phyloP scores from a whole-genome alignment of 2,329 filamentous ascomycete genomes.

The Colletotrichum simmondsii region DNA sequence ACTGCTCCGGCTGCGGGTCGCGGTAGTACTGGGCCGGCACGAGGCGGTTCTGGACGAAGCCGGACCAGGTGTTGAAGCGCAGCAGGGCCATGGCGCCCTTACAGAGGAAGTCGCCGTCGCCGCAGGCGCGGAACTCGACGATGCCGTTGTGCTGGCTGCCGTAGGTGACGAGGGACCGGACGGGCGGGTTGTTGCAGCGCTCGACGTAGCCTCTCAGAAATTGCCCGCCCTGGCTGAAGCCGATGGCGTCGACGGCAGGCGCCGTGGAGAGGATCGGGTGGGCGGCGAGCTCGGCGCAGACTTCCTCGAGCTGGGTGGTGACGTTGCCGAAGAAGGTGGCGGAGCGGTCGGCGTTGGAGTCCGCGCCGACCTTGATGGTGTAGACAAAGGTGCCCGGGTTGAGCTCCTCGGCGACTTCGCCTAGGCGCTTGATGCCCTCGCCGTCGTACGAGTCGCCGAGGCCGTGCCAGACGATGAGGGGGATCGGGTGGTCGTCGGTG shows the following conservation, averaged over 20 bases:
- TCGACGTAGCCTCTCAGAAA: constrained; percentile 94
- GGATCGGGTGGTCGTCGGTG: constrained; percentile 76
- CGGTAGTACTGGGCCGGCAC: constrained; percentile 97
- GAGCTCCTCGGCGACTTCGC: constrained; percentile 74
- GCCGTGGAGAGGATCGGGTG: constrained; percentile 85
- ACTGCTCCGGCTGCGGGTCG: constrained; percentile 67
- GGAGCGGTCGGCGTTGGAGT: constrained; percentile 76
- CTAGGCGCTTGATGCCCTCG: constrained; percentile 79
- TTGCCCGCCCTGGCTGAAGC: constrained; percentile 95
- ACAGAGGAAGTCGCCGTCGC: constrained; percentile 80
- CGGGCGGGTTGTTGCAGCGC: constrained; percentile 81
- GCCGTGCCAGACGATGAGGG: constrained; percentile 94
- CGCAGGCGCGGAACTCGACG: constrained; percentile 81
- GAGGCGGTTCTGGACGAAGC: constrained; percentile 80
- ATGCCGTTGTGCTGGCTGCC: constrained; percentile 96
- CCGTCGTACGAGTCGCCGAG: constrained; percentile 79
- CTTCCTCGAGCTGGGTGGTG: constrained; percentile 77
- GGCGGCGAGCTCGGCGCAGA: constrained; percentile 80
- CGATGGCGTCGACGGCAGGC: constrained; percentile 87
- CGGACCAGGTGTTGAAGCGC: constrained; percentile 82
- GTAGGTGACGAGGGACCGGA: constrained; percentile 86
- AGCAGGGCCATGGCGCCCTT: constrained; percentile 82
- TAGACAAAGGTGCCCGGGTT: constrained; percentile 90
- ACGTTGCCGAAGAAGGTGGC: constrained; percentile 94
- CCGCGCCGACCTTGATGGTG: constrained; percentile 77